These are phyloP conservation scores for Geranium rotundifolium DNA, from an alignment of 345 rosid genomes.

Conservation along the genomic window DNA sequence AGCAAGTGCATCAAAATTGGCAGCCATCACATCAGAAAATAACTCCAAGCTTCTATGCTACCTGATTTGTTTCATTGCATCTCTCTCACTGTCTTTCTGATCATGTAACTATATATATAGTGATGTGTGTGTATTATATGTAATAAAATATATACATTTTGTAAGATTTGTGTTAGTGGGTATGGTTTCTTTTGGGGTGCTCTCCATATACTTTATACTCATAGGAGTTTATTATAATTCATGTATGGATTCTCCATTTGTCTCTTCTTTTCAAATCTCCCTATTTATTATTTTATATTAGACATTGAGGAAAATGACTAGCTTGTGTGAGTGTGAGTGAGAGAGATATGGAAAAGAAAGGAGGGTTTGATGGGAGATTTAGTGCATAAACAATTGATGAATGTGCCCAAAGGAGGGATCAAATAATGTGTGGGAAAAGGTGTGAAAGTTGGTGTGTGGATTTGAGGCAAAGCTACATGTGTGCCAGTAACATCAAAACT, in stretches of 20 bases:
- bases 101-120: too few relatives aligned
- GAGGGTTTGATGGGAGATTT: slow-evolving; percentile 4
- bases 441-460: slow-evolving; percentile 9
- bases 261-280: slow-evolving; percentile 17
- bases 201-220: not conserved
- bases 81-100: too few relatives aligned
- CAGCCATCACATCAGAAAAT: slow-evolving; percentile 22
- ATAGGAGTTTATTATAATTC: slow-evolving; percentile 10
- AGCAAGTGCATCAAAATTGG: not conserved
- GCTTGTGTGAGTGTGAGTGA: not conserved
- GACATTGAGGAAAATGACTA: slow-evolving; percentile 13
- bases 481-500: not conserved
- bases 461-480: slow-evolving; percentile 3
- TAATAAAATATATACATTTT: not conserved
- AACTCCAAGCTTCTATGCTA: slow-evolving; percentile 5
- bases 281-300: slow-evolving; percentile 8
- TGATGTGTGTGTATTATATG: not conserved
- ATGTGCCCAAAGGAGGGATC: not conserved
- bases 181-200: slow-evolving; percentile 1
- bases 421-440: not conserved
- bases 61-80: not conserved
- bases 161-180: slow-evolving; percentile 2
- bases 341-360: too few relatives aligned
- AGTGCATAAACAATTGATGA: slow-evolving; percentile 2
- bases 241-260: slow-evolving; percentile 15